These are phyloP conservation scores for Boletus mariae DNA, from an alignment of 1,284 basidiomycete genomes.

Conservation along the genomic window DNA sequence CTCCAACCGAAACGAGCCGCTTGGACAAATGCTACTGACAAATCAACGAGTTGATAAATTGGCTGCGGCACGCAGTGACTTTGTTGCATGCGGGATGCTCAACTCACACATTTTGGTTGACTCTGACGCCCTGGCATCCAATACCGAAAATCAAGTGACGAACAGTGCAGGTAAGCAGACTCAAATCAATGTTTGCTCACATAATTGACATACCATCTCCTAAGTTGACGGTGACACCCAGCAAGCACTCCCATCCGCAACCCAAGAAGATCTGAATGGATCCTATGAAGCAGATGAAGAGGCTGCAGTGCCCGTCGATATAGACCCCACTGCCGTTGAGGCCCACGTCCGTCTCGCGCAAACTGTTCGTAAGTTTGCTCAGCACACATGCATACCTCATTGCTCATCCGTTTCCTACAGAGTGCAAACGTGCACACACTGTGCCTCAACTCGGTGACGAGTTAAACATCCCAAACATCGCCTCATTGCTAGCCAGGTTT, in stretches of 20 bases:
- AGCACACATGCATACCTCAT: too few species aligned
- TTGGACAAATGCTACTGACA: constrained; percentile 2
- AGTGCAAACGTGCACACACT: background rate
- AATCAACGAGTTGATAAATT: constrained; percentile 4
- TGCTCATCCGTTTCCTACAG: too few species aligned
- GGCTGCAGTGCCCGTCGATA: background rate
- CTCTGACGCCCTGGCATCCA: too few species aligned
- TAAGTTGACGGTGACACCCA: too few species aligned
- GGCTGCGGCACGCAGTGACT: background rate
- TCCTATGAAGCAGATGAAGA: background rate
- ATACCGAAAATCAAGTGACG: background rate
- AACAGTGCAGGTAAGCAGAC: too few species aligned
- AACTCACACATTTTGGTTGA: background rate
- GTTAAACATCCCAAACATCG: background rate
- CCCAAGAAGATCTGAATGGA: background rate
- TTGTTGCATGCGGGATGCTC: background rate
- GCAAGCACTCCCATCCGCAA: too few species aligned
- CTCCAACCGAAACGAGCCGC: background rate
- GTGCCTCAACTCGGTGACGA: background rate
- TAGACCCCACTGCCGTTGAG: background rate
- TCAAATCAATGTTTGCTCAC: too few species aligned
- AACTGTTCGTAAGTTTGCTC: background rate
- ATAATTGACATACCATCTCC: background rate
- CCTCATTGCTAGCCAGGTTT: background rate
- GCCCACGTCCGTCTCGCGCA: background rate